Base-by-base conservation (phyloP, 345 rosid genomes). In the Eucalyptus lansdowneana region DNA sequence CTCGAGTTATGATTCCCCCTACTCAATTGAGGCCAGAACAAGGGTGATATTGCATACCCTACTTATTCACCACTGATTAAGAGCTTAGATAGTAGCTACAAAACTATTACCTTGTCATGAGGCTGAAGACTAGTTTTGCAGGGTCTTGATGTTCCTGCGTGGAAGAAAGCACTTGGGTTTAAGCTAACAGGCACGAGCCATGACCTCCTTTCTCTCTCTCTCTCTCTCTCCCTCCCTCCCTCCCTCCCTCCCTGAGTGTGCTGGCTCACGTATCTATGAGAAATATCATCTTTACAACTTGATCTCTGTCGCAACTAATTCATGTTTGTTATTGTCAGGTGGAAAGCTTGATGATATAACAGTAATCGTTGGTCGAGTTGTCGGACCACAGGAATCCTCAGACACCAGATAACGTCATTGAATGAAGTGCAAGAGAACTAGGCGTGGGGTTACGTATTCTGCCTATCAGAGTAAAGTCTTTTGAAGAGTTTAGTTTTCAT, bases 321-420 rank as follows among this genome's bases (percentile, higher is more conserved):
- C 21, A 67, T 40, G n/a, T 56, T 67, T 76, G 87, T 90, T 89
- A 47, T 69, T 88, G 86, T 67, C 96, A 96, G 98, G 99, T 92
- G 99, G 99, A 89, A 97, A 97, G 92, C 95, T 94, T n/a, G 97
- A 96, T 86, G 98, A 96, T 89, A 92, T 96, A 31, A 96, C 98
- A n/a, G 99, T 95, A 87, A 93, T 97, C 49, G 94, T 97, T 56
- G 95, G 96, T 51, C 94, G 90, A 86, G 95, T 96, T 90, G 91
- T 94, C 49, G 89, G 89, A 87, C 90, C 94, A 53, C 62, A 31
- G 5, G 62, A 17, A 11, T 53, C 44, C 60, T 76, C 45, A 11
- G 83, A 76, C 88, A 19, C 24, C 14, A 53, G 45, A 37, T 22
- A 42, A 4, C 37, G 44, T 19, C 25, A 21, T 40, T 51, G 47